Percentiles rank a stretch among this genome's conserved stretches.
phyloP scores from a whole-genome alignment of 768 basidiomycete genomes.

The Mycena albidolilacea region DNA sequence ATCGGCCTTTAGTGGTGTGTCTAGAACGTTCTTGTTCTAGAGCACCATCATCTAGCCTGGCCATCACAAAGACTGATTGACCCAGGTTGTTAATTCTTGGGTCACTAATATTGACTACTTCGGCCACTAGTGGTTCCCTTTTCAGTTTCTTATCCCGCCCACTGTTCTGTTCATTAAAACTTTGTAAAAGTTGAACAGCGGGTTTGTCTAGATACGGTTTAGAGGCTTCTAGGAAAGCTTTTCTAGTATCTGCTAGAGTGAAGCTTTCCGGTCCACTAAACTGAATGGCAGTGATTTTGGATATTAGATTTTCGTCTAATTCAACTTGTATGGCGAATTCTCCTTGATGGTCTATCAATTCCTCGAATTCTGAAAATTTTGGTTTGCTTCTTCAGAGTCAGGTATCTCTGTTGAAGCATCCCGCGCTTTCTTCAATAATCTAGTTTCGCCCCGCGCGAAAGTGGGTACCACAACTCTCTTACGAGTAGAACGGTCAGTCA shows the following conservation, averaged over 20 bases:
- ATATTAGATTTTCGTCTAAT: too few species aligned
- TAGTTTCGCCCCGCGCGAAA: neutral
- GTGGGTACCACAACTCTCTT: constrained; percentile 13
- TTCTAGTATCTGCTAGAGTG: neutral
- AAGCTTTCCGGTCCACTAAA: too few species aligned
- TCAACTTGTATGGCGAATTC: too few species aligned
- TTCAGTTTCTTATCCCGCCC: neutral
- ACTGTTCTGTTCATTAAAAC: neutral
- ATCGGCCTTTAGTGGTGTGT: neutral
- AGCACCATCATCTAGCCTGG: too few species aligned
- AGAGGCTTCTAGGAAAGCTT: neutral
- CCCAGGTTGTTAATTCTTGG: neutral
- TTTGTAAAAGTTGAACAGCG: neutral
- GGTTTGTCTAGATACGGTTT: neutral
- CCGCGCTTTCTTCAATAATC: too few species aligned
- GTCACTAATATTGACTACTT: neutral
- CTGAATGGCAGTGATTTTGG: too few species aligned
- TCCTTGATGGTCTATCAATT: too few species aligned
- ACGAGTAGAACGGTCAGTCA: constrained; percentile 10
- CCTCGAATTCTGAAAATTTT: too few species aligned
- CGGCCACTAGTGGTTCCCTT: neutral
- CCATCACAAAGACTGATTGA: neutral
- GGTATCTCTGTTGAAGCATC: too few species aligned
- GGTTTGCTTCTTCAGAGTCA: too few species aligned
- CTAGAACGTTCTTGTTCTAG: neutral